phyloP scores from a whole-genome alignment of 73 alveolate genomes.

The Paramecium octaurelia region DNA sequence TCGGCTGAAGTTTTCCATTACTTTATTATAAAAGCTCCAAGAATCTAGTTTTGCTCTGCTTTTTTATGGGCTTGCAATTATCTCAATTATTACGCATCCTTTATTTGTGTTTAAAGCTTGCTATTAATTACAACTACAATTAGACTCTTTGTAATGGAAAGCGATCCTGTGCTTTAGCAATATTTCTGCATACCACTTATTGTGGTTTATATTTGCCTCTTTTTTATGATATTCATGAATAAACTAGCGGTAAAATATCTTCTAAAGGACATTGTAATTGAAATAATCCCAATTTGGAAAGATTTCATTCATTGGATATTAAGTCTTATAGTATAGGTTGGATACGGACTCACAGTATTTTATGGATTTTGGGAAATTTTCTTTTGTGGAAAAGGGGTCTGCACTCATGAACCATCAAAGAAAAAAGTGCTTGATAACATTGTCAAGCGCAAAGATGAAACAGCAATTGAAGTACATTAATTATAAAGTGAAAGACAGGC shows the following conservation, averaged over 20 bases:
- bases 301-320: constrained; percentile 52
- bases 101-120: not conserved
- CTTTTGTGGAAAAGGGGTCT: constrained; percentile 60
- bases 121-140: not conserved
- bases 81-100: not conserved
- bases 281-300: constrained; percentile 10
- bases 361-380: constrained; percentile 60
- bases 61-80: constrained; percentile 2
- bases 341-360: constrained; percentile 47
- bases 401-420: constrained; percentile 63
- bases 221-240: not conserved
- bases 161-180: not conserved
- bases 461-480: no score
- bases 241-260: not conserved
- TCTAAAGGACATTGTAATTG: constrained; percentile 2
- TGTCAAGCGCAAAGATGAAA: no score
- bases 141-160: not conserved
- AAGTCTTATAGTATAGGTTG: constrained; percentile 38
- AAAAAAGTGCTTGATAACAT: not conserved
- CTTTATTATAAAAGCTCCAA: not conserved
- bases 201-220: not conserved
- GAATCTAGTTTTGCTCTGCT: not conserved
- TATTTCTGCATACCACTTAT: not conserved
- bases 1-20: constrained; percentile 71
- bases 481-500: no score